Base-by-base conservation (phyloP, 805 yeast genomes). In the Sugiyamaella smithiae region DNA sequence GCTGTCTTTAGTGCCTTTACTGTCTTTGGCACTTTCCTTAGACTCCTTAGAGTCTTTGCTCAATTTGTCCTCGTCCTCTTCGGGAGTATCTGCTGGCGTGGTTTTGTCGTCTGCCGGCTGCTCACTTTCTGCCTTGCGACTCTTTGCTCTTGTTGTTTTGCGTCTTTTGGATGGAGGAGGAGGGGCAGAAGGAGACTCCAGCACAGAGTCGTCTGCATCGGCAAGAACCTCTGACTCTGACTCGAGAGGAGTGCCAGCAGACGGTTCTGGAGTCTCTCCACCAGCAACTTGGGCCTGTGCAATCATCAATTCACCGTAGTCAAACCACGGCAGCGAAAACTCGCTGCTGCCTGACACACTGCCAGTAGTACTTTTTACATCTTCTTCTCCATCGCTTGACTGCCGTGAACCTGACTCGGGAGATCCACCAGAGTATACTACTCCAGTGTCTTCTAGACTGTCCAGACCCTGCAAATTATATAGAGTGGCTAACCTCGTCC, bases 381-480 rank as follows among this genome's bases (percentile, higher is more conserved):
- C 28, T 28, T 42, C 33, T 43, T 46, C 37, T 23, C 45, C 40
- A 16, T 31, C 31, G 32, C 35, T 40, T 24, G 28, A 26, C 24
- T 26, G 12, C 20, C 33, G 20, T 11, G 43, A 40, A 4, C n/a
- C 9, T 5, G 43, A 17, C 32, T 11, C 32, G 7, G 32, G 32
- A 2, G 43, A 40, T 11, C 22, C 43, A 4, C 12, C 19, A n/a
- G 43, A 28, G 14, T 17, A 25, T 25, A 26, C 14, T 14, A 40
- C 16, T 3, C 32, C 43, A 7, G 36, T 50, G 9, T 55, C 58
- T 38, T 62, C 88, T 19, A 82, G 53, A 23, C 71, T 75, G 51
- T 84, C 88, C 7, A 84, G 67, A 20, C 76, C 78, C 5, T 73
- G 70, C 44, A 85, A 65, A 57, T 85, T 74, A 60, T 84, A 87